These are phyloP conservation scores for Fusarium annulatum DNA, from an alignment of 2,329 filamentous ascomycete species.

Conservation along the genomic window DNA sequence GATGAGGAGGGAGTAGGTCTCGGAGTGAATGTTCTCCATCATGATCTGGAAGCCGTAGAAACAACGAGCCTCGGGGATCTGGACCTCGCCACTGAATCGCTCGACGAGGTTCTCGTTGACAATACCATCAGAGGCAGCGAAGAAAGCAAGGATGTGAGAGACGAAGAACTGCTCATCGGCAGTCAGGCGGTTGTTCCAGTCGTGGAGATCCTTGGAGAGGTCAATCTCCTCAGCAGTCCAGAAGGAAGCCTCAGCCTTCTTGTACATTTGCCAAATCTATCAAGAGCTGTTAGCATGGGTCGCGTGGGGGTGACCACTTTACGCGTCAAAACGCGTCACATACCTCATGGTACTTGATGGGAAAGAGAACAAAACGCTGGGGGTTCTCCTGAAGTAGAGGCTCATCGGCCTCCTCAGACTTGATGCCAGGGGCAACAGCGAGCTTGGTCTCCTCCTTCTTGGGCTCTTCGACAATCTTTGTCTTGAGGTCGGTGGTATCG, in stretches of 20 bases:
- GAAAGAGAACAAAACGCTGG: slow-evolving; percentile 96
- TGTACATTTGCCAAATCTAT: slow-evolving; percentile 99
- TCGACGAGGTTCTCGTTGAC: slow-evolving; percentile 99
- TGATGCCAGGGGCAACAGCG: slow-evolving; percentile 63
- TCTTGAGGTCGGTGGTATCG: slow-evolving; percentile 69
- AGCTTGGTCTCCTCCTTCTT: slow-evolving; percentile 51
- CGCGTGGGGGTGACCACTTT: slow-evolving; percentile 61
- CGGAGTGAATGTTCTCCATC: slow-evolving; percentile 99
- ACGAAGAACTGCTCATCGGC: slow-evolving; percentile 99
- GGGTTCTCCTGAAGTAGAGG: slow-evolving; percentile 95
- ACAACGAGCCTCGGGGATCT: slow-evolving; percentile 97
- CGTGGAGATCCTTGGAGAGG: slow-evolving; percentile 97
- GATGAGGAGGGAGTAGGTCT: slow-evolving; percentile 98
- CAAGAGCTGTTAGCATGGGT: slow-evolving; percentile 52
- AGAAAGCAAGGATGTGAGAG: slow-evolving; percentile 98
- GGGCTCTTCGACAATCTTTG: slow-evolving; percentile 64
- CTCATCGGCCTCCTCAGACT: slow-evolving; percentile 81
- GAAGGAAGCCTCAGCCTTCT: slow-evolving; percentile 99
- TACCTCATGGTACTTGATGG: slow-evolving; percentile 99
- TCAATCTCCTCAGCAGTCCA: slow-evolving; percentile 99
- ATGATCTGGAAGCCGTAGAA: slow-evolving; percentile 99
- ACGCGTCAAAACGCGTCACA: slow-evolving; percentile 75
- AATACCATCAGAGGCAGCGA: slow-evolving; percentile 97
- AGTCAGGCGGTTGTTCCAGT: slow-evolving; percentile 98
- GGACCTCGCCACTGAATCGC: slow-evolving; percentile 96